These are phyloP conservation scores for Aeschynomene evenia DNA, from an alignment of 306 rosid genomes.

Conservation along the genomic window DNA sequence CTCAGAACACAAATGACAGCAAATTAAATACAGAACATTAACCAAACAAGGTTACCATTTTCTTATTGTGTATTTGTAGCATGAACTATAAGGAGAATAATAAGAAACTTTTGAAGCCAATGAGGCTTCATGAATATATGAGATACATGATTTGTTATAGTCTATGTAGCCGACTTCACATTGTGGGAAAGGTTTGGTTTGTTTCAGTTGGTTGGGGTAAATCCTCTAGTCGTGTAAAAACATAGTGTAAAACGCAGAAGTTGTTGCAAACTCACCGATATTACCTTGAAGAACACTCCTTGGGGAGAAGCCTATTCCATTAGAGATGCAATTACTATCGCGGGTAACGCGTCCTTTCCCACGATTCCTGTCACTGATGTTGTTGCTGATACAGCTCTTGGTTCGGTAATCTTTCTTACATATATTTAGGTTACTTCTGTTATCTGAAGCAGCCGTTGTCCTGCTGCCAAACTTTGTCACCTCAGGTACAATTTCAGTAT, in stretches of 20 bases:
- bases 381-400: conserved; percentile 22
- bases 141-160: neutral
- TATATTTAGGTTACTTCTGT: neutral
- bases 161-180: neutral
- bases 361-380: conserved; percentile 20
- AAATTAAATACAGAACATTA: neutral
- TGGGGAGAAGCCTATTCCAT: conserved; percentile 66
- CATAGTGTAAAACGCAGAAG: neutral
- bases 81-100: neutral
- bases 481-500: conserved; percentile 15
- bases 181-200: neutral
- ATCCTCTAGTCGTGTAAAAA: neutral
- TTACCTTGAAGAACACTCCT: conserved; percentile 78
- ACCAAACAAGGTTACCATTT: neutral
- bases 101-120: neutral
- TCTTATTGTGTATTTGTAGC: neutral
- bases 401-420: conserved; percentile 33
- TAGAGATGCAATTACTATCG: conserved; percentile 35
- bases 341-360: conserved; percentile 26
- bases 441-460: neutral
- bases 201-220: neutral
- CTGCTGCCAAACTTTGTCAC: neutral
- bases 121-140: neutral
- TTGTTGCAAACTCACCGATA: conserved; percentile 4
- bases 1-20: neutral